Conservation (phyloP, 192 early-diverging fungal species). For the Powellomyces hirtus region DNA sequence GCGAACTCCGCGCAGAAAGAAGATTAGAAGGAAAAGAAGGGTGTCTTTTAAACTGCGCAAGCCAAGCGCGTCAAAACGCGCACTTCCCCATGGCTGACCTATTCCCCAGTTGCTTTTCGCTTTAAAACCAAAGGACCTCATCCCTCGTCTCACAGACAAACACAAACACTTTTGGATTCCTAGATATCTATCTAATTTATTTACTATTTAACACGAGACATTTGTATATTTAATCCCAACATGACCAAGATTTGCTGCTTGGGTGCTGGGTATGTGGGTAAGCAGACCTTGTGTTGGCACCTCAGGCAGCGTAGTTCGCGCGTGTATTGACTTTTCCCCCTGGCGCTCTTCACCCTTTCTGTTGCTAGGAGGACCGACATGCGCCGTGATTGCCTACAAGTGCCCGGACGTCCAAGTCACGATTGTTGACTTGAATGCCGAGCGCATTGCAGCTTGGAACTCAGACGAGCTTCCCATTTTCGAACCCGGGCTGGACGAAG, state of each 20-base stretch:
- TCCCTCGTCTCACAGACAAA: too few species aligned
- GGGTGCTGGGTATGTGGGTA: constrained; percentile 95
- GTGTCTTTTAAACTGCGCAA: too few species aligned
- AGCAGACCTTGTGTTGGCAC: background rate
- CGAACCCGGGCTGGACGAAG: constrained; percentile 85
- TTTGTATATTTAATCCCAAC: too few species aligned
- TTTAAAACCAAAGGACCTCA: too few species aligned
- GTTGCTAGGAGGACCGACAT: constrained; percentile 77
- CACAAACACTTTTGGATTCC: too few species aligned
- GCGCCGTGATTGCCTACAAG: constrained; percentile 87
- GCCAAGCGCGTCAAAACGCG: too few species aligned
- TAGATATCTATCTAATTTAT: too few species aligned
- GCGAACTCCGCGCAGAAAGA: too few species aligned
- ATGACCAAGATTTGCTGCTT: constrained; percentile 88
- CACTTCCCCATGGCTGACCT: too few species aligned
- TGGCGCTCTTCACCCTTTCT: background rate
- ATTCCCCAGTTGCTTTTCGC: too few species aligned
- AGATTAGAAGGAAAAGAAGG: too few species aligned
- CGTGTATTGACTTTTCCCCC: background rate
- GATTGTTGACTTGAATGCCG: constrained; percentile 79
- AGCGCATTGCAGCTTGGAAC: constrained; percentile 89
- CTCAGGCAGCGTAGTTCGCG: background rate
- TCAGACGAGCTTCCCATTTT: constrained; percentile 84
- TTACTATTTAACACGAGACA: too few species aligned
- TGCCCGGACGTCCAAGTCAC: constrained; percentile 87